These are phyloP conservation scores for Vitis labrusca DNA, from an alignment of 164 flowering plant species.

Conservation along the genomic window DNA sequence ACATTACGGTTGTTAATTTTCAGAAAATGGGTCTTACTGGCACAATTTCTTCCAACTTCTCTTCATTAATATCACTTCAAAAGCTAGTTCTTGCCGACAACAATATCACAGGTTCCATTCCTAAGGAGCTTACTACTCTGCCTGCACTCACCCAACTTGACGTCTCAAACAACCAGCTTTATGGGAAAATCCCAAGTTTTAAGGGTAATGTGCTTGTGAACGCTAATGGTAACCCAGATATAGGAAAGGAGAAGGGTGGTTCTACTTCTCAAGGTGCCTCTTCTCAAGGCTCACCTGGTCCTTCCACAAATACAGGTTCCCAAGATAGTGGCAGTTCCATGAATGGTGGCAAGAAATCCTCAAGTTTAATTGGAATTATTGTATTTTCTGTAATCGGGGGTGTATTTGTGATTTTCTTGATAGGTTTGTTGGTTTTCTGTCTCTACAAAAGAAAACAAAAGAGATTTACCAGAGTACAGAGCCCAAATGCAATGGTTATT, in stretches of 20 bases:
- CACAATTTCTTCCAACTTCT: slow-evolving; percentile 50
- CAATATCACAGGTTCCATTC: slow-evolving; percentile 56
- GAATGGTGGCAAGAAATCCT: slow-evolving; percentile 31
- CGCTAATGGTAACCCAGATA: slow-evolving; percentile 46
- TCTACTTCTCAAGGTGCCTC: slow-evolving; percentile 20
- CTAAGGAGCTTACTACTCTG: slow-evolving; percentile 50
- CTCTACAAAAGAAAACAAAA: slow-evolving; percentile 50
- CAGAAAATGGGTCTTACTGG: slow-evolving; percentile 64
- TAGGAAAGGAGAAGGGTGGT: slow-evolving; percentile 44
- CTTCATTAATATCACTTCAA: slow-evolving; percentile 44
- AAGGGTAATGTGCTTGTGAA: slow-evolving; percentile 38
- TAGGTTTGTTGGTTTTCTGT: slow-evolving; percentile 43
- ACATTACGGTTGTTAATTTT: slow-evolving; percentile 58
- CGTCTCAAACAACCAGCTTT: slow-evolving; percentile 45
- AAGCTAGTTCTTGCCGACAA: slow-evolving; percentile 59
- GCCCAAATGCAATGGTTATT: slow-evolving; percentile 64
- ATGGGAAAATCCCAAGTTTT: slow-evolving; percentile 58
- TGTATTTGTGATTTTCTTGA: slow-evolving; percentile 32
- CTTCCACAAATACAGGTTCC: slow-evolving; percentile 7
- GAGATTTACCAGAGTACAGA: slow-evolving; percentile 50
- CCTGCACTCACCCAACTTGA: slow-evolving; percentile 45
- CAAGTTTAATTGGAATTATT: slow-evolving; percentile 29
- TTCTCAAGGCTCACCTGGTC: slow-evolving; percentile 11
- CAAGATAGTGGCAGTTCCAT: slow-evolving; percentile 5
- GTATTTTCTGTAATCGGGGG: slow-evolving; percentile 44